Evolutionary conservation across 2,329 filamentous ascomycete species (phyloP).

Genomic region (Botryotinia calthae): DNA sequence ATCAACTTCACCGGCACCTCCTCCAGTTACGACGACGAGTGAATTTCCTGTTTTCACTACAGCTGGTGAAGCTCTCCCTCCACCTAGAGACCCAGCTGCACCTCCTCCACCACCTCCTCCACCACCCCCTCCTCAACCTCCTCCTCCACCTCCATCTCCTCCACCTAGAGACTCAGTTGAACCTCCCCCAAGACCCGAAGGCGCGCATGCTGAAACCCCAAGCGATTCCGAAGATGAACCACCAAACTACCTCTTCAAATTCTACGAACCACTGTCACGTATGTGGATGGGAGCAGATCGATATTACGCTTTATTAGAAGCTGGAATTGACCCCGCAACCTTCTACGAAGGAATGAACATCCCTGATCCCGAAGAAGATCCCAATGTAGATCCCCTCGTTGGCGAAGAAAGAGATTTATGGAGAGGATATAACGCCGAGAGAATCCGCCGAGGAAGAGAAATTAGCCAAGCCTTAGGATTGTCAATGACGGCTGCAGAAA

Average conservation of each 20-base stretch:
- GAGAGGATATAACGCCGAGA: background rate
- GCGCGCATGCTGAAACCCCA: background rate
- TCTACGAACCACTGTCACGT: slow-evolving; percentile 1
- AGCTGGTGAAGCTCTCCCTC: background rate
- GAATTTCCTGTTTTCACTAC: background rate
- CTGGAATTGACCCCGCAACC: slow-evolving; percentile 5
- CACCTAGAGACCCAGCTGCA: background rate
- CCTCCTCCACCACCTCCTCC: background rate
- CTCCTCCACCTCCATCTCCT: background rate
- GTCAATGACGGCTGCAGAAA: background rate
- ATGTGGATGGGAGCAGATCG: slow-evolving; percentile 17
- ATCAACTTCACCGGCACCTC: background rate
- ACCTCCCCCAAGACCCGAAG: background rate
- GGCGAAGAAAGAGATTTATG: background rate
- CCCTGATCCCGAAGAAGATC: slow-evolving; percentile 7
- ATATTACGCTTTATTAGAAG: slow-evolving; percentile 8
- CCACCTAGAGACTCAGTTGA: background rate
- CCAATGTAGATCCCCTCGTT: background rate
- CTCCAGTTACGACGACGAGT: background rate
- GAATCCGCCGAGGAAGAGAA: background rate
- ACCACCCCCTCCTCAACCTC: no score
- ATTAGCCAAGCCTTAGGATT: background rate
- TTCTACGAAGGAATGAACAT: slow-evolving; percentile 1
- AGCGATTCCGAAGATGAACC: background rate
- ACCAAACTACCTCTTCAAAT: background rate